Base-by-base conservation (phyloP, 2,329 filamentous ascomycete genomes). In the Arthrobotrys pseudoclavata region DNA sequence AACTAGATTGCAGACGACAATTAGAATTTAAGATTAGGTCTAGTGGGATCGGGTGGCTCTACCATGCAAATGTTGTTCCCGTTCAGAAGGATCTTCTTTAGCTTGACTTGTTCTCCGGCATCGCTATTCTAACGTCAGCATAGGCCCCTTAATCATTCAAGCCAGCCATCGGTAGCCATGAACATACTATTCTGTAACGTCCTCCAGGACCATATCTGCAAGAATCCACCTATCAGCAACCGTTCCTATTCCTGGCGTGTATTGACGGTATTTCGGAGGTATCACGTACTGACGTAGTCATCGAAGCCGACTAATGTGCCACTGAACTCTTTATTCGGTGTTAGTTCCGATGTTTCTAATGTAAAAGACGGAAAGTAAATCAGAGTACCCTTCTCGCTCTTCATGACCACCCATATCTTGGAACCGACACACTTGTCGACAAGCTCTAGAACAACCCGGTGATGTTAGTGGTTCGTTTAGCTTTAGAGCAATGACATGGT, bases 31-130 rank as follows among this genome's bases (percentile, higher is more conserved):
- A 13, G 12, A n/a, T 1, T 10, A 31, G 5, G 26, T 34, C 45
- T 6, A 4, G n/a, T 29, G 24, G 34, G 20, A 20, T 24, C 31
- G 6, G 40, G 29, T 37, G 50, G 61, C 26, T 7, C 69, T 88
- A 97, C 96, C 96, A 99, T 99, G 92, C 95, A 98, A 80, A 99
- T 93, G 83, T 98, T 98, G 86, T 99, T 99, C 71, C 96, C 96
- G 82, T 99, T 99, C 45, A 99, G 86, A 48, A 99, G 86, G 79
- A 99, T 97, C 87, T 98, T 98, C 63, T 94, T 89, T 47, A 99
- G 89, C 84, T 97, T 97, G 53, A 90, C 92, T 84, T 95, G 91
- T 81, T 91, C 90, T 79, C 95, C 95, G 4, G 91, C 91, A 85
- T 99, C 96, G 83, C 95, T 98, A 64, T 4, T 3, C 40, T 18